Percentiles rank a stretch among this genome's conserved stretches.
These are phyloP conservation scores for Macroventuria anomochaeta DNA, from an alignment of 2,329 filamentous ascomycete genomes.

Conservation along the genomic window DNA sequence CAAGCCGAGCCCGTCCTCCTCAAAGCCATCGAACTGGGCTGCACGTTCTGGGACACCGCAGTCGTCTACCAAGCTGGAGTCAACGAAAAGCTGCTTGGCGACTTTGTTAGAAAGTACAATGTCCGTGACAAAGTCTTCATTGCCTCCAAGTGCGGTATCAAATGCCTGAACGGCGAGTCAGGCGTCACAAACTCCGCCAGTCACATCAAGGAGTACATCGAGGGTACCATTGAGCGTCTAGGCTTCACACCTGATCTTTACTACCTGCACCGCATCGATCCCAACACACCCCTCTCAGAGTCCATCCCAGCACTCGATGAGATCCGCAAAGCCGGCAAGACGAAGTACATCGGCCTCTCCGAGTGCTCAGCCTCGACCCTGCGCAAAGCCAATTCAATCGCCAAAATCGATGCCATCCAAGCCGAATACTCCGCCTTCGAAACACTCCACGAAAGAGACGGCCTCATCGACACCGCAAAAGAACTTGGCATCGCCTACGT, in stretches of 20 bases:
- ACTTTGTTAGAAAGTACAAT: constrained; percentile 37
- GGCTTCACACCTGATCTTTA: constrained; percentile 51
- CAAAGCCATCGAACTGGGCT: constrained; percentile 57
- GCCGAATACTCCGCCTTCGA: constrained; percentile 59
- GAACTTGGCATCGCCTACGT: constrained; percentile 48
- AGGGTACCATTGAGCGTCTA: constrained; percentile 48
- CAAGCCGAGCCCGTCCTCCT: constrained; percentile 59
- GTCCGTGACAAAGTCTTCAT: constrained; percentile 35
- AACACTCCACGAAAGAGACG: constrained; percentile 51
- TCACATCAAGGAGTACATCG: constrained; percentile 49
- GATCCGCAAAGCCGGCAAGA: constrained; percentile 53
- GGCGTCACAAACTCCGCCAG: constrained; percentile 48
- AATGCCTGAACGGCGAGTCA: constrained; percentile 47
- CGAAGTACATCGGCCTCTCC: constrained; percentile 56
- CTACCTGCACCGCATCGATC: constrained; percentile 51
- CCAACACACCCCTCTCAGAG: constrained; percentile 46
- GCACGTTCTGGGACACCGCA: constrained; percentile 60
- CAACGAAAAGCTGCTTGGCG: constrained; percentile 38
- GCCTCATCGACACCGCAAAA: constrained; percentile 45
- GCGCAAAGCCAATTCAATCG: constrained; percentile 55
- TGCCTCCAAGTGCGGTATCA: constrained; percentile 36
- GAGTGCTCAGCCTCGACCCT: constrained; percentile 54
- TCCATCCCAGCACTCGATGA: constrained; percentile 57
- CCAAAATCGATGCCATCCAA: constrained; percentile 56
- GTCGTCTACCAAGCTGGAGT: constrained; percentile 32